Evolutionary conservation across 208 protist species (phyloP).

Genomic region (Crithidia mellificae): DNA sequence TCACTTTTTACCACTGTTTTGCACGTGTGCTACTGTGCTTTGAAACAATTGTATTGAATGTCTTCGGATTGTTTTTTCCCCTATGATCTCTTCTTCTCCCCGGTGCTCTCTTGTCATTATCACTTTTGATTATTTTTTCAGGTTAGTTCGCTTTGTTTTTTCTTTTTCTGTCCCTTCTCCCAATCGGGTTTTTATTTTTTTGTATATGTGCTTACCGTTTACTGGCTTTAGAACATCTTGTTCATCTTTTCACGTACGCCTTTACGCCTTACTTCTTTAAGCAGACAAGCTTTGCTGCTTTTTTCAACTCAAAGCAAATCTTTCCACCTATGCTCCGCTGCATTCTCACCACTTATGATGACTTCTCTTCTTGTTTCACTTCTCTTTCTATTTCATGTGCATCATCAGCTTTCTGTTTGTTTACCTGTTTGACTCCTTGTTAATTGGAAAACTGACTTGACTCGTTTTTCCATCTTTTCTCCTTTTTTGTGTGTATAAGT

Average conservation of each 20-base stretch:
- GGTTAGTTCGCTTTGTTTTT: not conserved
- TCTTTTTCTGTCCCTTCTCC: constrained; percentile 1
- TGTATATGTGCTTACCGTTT: not conserved
- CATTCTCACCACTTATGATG: not conserved
- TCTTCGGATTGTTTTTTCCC: constrained; percentile 1
- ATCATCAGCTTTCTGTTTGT: too few species aligned
- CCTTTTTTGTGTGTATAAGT: too few species aligned
- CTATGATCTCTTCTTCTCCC: too few species aligned
- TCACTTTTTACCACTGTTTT: too few species aligned
- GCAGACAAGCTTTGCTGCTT: not conserved
- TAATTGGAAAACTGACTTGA: too few species aligned
- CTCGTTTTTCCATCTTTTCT: too few species aligned
- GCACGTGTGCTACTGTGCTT: too few species aligned
- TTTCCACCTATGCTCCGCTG: not conserved
- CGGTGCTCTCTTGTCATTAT: not conserved
- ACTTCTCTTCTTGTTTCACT: not conserved
- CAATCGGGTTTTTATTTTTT: too few species aligned
- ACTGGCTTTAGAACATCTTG: not conserved
- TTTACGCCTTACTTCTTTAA: not conserved
- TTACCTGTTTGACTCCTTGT: too few species aligned
- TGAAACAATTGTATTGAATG: too few species aligned
- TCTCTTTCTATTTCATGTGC: not conserved
- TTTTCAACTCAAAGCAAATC: not conserved
- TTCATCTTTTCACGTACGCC: not conserved
- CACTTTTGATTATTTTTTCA: constrained; percentile 7